Conservation (phyloP, 1,139 yeast species). For the Taphrina wiesneri region DNA sequence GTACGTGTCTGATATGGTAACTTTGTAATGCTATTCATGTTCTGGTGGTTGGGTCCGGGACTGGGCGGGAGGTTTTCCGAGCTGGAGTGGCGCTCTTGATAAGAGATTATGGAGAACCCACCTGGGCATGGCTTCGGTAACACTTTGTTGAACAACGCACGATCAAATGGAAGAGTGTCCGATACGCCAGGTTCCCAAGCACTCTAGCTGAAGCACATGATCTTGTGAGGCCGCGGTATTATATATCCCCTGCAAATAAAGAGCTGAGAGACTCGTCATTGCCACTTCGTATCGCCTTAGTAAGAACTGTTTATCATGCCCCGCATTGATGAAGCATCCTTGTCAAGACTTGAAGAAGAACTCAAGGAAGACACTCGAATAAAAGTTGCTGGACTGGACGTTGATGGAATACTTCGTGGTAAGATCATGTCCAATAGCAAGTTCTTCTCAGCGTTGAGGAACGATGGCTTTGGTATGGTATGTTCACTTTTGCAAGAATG, state of each 20-base stretch:
- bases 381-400: slow-evolving; percentile 48
- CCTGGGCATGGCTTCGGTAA: too few species aligned
- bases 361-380: slow-evolving; percentile 42
- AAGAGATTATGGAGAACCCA: not conserved
- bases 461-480: slow-evolving; percentile 44
- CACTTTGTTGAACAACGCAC: too few species aligned
- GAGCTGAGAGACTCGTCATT: too few species aligned
- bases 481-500: slow-evolving; percentile 41
- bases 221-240: not conserved
- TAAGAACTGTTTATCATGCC: too few species aligned
- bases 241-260: not conserved
- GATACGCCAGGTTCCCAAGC: too few species aligned
- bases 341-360: not conserved
- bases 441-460: slow-evolving; percentile 42
- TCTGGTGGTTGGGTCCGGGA: too few species aligned
- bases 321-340: not conserved
- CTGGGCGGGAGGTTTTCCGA: not conserved
- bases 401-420: slow-evolving; percentile 48
- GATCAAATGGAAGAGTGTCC: too few species aligned
- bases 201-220: too few species aligned
- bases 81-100: not conserved
- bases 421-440: slow-evolving; percentile 46
- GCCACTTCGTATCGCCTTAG: too few species aligned
- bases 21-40: too few species aligned
- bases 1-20: too few species aligned